These are phyloP conservation scores for Blastobotrys parvus DNA, from an alignment of 805 yeast genomes.

Conservation along the genomic window DNA sequence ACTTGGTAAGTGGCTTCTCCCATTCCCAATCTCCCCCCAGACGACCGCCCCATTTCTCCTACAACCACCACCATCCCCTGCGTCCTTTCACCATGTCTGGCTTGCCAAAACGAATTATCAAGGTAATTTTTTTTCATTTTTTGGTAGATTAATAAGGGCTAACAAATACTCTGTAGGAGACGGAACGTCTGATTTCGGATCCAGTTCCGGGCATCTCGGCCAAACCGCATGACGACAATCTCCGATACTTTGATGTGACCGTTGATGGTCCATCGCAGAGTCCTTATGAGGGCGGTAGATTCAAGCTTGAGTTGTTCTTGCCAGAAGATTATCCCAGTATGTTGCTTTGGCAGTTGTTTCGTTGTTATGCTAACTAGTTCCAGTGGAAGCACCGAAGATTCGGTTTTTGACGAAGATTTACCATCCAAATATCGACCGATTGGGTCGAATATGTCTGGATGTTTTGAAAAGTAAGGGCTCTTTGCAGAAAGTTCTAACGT, in stretches of 20 bases:
- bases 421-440: conserved; percentile 92
- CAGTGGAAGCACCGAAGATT: conserved; percentile 90
- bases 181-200: conserved; percentile 83
- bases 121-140: conserved; percentile 37
- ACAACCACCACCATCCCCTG: no score
- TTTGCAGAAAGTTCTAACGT: conserved; percentile 2
- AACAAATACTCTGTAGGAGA: conserved; percentile 44
- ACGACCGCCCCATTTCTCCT: no score
- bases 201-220: conserved; percentile 97
- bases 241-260: conserved; percentile 85
- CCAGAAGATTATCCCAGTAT: conserved; percentile 93
- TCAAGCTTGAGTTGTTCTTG: conserved; percentile 74
- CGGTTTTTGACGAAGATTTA: conserved; percentile 89
- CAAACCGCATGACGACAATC: conserved; percentile 85
- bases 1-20: no score
- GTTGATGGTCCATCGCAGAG: conserved; percentile 87
- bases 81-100: conserved; percentile 22
- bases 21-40: no score
- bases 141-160: background rate
- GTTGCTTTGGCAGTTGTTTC: no score
- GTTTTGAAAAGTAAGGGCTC: conserved; percentile 56
- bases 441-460: conserved; percentile 93
- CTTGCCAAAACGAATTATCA: conserved; percentile 86
- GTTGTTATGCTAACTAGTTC: conserved; percentile 6
- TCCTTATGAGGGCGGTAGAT: conserved; percentile 76